These are phyloP conservation scores for Leishmania turanica DNA, from an alignment of 208 protist species.

Conservation along the genomic window DNA sequence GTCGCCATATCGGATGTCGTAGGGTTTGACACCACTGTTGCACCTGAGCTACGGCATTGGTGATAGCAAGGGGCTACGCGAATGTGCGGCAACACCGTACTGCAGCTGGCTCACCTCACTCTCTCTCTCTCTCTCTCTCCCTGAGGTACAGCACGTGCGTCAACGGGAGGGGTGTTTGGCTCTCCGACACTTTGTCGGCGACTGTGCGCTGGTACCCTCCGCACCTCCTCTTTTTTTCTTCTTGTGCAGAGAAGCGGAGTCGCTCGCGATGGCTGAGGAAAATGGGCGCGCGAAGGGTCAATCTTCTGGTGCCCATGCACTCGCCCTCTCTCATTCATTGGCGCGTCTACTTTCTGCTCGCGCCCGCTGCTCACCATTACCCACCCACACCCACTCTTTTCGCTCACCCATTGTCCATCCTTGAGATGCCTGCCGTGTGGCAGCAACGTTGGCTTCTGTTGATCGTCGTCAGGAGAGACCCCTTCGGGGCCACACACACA, in stretches of 20 bases:
- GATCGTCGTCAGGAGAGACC: too few relatives aligned
- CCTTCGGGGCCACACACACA: neutral
- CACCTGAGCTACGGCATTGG: neutral
- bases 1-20: neutral
- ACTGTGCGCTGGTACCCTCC: neutral
- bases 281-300: neutral
- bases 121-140: neutral
- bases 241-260: neutral
- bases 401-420: neutral
- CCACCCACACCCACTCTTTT: neutral
- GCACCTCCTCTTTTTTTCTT: neutral
- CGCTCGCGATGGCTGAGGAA: neutral
- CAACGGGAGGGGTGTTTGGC: too few relatives aligned
- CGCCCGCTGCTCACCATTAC: neutral
- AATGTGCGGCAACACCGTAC: neutral
- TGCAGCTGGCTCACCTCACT: neutral
- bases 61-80: neutral
- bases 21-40: neutral
- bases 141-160: neutral
- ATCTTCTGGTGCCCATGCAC: neutral
- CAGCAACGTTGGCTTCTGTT: neutral
- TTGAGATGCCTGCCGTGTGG: neutral
- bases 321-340: neutral
- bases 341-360: neutral
- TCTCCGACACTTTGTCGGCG: neutral